phyloP scores from a whole-genome alignment of 306 rosid species.

The Dicorynia guianensis region DNA sequence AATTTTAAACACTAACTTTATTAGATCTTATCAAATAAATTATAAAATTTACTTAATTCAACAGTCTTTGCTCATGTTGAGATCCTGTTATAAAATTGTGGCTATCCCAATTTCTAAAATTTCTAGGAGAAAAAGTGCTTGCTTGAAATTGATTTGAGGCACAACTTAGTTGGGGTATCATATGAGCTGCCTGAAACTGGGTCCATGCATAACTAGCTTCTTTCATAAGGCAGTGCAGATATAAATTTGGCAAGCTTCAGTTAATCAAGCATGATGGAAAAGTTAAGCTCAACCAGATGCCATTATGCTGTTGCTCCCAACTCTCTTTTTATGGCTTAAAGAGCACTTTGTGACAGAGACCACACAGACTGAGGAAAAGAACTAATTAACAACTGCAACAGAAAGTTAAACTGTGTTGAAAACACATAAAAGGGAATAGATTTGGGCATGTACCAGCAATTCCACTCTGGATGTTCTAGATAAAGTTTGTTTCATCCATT shows the following conservation, averaged over 20 bases:
- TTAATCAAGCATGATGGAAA: slow-evolving; percentile 26
- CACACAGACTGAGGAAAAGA: background rate
- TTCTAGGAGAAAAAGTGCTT: slow-evolving; percentile 8
- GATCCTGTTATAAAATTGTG: too few species aligned
- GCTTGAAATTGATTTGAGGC: slow-evolving; percentile 40
- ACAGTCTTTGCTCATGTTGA: too few species aligned
- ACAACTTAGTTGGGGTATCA: background rate
- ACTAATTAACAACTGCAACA: background rate
- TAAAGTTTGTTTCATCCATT: slow-evolving; percentile 39
- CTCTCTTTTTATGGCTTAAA: slow-evolving; percentile 20
- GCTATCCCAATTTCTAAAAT: too few species aligned
- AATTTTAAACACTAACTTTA: too few species aligned
- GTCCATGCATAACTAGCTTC: slow-evolving; percentile 8
- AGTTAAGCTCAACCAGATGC: slow-evolving; percentile 9
- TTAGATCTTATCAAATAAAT: too few species aligned
- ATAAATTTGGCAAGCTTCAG: slow-evolving; percentile 11
- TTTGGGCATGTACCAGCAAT: slow-evolving; percentile 31
- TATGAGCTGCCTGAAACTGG: too few species aligned
- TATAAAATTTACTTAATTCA: too few species aligned
- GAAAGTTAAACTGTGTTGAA: too few species aligned
- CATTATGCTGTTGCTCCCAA: slow-evolving; percentile 28
- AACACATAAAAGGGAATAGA: slow-evolving; percentile 6
- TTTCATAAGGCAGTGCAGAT: slow-evolving; percentile 17
- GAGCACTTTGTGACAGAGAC: slow-evolving; percentile 6
- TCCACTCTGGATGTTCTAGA: slow-evolving; percentile 48